Conservation (phyloP, 176 grass and related monocot species). For the Typha latifolia region DNA sequence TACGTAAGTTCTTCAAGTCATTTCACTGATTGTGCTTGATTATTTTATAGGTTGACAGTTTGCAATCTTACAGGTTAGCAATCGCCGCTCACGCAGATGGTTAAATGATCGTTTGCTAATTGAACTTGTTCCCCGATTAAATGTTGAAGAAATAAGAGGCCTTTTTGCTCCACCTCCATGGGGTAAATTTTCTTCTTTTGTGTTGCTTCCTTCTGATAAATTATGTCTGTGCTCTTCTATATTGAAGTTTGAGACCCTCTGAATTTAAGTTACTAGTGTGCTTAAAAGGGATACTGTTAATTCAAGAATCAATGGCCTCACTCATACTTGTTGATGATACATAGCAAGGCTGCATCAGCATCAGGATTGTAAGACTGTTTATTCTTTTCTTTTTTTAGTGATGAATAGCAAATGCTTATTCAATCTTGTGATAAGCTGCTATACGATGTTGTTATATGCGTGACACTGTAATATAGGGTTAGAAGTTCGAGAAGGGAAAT, state of each 20-base stretch:
- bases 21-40: not conserved
- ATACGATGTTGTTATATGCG: too few relatives aligned
- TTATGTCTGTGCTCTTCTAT: not conserved
- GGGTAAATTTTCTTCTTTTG: conserved; percentile 26
- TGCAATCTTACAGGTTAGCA: conserved; percentile 61
- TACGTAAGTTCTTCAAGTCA: not conserved
- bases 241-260: not conserved
- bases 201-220: not conserved
- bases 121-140: conserved; percentile 71
- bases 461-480: too few relatives aligned
- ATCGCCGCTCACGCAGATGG: conserved; percentile 71
- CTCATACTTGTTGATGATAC: too few relatives aligned
- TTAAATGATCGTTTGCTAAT: conserved; percentile 83
- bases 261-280: not conserved
- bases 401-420: too few relatives aligned
- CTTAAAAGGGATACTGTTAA: too few relatives aligned
- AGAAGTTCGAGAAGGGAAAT: too few relatives aligned
- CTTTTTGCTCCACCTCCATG: conserved; percentile 93
- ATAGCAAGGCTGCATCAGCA: too few relatives aligned
- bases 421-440: too few relatives aligned
- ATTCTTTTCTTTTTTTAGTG: too few relatives aligned
- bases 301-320: too few relatives aligned
- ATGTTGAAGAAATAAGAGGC: conserved; percentile 91
- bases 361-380: too few relatives aligned
- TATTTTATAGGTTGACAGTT: conserved; percentile 11